These are phyloP conservation scores for Kurtzmaniella quercitrusa DNA, from an alignment of 1,139 yeast species.

Conservation along the genomic window DNA sequence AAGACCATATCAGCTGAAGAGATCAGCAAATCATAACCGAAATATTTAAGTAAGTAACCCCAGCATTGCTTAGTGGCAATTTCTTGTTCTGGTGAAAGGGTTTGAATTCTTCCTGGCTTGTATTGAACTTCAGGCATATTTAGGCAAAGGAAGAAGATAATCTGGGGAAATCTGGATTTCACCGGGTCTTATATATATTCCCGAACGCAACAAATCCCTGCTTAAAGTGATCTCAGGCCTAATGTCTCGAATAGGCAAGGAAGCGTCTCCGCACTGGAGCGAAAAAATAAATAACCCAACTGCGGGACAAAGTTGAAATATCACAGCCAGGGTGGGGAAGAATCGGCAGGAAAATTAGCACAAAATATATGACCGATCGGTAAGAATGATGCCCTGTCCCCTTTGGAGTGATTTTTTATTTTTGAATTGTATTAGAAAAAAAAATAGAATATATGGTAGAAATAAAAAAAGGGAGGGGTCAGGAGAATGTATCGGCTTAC, in stretches of 20 bases:
- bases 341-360: background rate
- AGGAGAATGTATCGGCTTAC: too few relatives aligned
- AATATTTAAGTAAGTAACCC: conserved; percentile 36
- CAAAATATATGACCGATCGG: background rate
- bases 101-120: conserved; percentile 42
- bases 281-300: background rate
- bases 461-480: too few relatives aligned
- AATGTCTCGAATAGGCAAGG: background rate
- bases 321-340: conserved; percentile 1
- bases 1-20: conserved; percentile 28
- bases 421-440: too few relatives aligned
- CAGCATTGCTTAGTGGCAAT: conserved; percentile 37
- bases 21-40: conserved; percentile 35
- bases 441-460: too few relatives aligned
- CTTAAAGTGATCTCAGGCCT: background rate
- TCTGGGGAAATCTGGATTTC: background rate
- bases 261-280: background rate
- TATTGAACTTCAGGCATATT: conserved; percentile 9
- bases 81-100: conserved; percentile 40
- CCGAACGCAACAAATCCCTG: background rate
- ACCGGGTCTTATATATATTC: background rate
- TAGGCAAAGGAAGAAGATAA: background rate
- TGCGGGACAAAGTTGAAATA: background rate
- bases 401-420: too few relatives aligned
- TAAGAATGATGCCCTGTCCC: background rate